These are phyloP conservation scores for Phialemoniopsis sp. DNA, from an alignment of 2,329 filamentous ascomycete genomes.

Conservation along the genomic window DNA sequence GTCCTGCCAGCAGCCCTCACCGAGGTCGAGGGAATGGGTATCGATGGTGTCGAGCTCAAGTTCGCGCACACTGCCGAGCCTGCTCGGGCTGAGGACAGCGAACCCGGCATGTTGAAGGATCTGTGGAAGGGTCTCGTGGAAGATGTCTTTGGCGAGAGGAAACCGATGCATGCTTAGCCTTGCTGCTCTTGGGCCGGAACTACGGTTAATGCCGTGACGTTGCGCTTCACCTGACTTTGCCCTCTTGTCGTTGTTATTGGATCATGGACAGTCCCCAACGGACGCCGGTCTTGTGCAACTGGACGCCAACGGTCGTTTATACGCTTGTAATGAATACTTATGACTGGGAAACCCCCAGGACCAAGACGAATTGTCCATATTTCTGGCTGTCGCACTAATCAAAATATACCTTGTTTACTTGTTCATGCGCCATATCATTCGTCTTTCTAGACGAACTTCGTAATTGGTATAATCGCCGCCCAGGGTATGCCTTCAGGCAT, in stretches of 20 bases:
- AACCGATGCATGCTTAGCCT: neutral
- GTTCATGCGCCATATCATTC: too few relatives aligned
- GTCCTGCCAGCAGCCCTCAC: conserved; percentile 48
- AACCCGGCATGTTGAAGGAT: conserved; percentile 45
- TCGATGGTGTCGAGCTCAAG: conserved; percentile 53
- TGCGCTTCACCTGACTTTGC: too few relatives aligned
- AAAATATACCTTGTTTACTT: neutral
- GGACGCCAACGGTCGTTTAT: neutral
- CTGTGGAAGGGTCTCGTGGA: conserved; percentile 48
- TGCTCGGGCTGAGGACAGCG: conserved; percentile 17
- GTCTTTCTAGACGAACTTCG: too few relatives aligned
- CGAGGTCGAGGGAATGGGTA: conserved; percentile 53
- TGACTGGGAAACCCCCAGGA: neutral
- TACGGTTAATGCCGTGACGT: too few relatives aligned
- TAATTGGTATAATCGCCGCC: too few relatives aligned
- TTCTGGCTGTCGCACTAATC: conserved; percentile 10
- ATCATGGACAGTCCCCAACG: too few relatives aligned
- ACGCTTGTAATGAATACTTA: conserved; percentile 1
- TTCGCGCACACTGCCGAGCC: conserved; percentile 36
- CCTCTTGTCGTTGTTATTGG: too few relatives aligned
- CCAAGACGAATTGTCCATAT: conserved; percentile 21
- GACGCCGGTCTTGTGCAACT: neutral
- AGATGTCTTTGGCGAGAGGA: conserved; percentile 8
- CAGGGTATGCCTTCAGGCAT: too few relatives aligned
- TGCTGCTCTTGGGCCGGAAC: too few relatives aligned